These are phyloP conservation scores for Colletotrichum horii DNA, from an alignment of 2,329 filamentous ascomycete species.

Conservation along the genomic window DNA sequence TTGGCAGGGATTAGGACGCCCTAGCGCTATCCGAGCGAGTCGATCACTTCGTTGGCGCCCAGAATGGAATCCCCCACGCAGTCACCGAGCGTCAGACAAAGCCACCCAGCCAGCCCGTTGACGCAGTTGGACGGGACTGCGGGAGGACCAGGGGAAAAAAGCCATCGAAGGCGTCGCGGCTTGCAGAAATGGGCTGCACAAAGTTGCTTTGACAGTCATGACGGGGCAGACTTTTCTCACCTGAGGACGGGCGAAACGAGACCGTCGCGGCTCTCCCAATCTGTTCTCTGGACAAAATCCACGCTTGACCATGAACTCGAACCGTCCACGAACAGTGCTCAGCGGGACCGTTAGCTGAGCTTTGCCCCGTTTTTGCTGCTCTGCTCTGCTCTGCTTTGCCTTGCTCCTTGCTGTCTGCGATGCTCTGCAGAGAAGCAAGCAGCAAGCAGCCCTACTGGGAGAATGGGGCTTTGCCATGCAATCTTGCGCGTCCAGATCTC, in stretches of 20 bases:
- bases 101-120: not conserved
- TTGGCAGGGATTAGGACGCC: constrained; percentile 14
- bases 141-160: not conserved
- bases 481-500: not conserved
- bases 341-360: not conserved
- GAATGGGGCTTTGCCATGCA: not conserved
- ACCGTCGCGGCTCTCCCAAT: not conserved
- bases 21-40: constrained; percentile 21
- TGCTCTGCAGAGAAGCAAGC: not conserved
- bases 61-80: constrained; percentile 16
- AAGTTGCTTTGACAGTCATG: constrained; percentile 17
- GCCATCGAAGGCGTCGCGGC: not conserved
- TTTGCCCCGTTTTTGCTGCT: not conserved
- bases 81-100: constrained; percentile 11
- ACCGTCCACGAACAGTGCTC: not conserved
- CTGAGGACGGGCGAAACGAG: constrained; percentile 4
- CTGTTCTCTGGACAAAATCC: not conserved
- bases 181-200: not conserved
- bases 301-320: not conserved
- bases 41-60: constrained; percentile 14
- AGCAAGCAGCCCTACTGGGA: constrained; percentile 1
- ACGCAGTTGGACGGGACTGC: not conserved
- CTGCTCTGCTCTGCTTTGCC: not conserved
- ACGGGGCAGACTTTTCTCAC: constrained; percentile 9
- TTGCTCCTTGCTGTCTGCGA: not conserved